Evolutionary conservation across 2,329 filamentous ascomycete species (phyloP).

Genomic region (Pestalotiopsis sp.): DNA sequence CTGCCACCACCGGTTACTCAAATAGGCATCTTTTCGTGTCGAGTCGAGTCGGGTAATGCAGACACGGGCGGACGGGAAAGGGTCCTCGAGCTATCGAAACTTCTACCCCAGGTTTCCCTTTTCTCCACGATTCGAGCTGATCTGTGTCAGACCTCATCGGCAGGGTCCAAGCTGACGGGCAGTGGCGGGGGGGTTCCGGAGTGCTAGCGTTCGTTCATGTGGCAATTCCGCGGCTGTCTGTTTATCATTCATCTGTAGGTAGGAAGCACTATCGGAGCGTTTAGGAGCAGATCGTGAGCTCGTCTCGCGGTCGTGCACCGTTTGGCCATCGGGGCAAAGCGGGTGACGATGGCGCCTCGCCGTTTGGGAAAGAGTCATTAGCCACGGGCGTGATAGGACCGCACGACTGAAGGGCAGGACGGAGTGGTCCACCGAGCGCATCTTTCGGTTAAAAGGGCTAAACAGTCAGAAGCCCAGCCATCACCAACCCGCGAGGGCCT

Average conservation of each 20-base stretch:
- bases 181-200: background rate
- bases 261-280: background rate
- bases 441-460: too few relatives aligned
- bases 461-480: background rate
- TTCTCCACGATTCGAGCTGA: background rate
- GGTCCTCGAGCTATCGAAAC: background rate
- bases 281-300: background rate
- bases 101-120: constrained; percentile 3
- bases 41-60: background rate
- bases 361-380: background rate
- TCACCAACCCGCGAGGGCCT: background rate
- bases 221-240: background rate
- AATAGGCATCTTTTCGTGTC: background rate
- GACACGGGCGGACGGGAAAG: background rate
- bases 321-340: background rate
- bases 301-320: background rate
- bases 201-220: background rate
- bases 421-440: background rate
- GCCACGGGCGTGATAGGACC: background rate
- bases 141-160: background rate
- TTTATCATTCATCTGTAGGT: too few relatives aligned
- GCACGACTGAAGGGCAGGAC: background rate
- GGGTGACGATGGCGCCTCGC: background rate
- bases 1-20: background rate
- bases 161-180: constrained; percentile 1